Evolutionary conservation across 2,329 filamentous ascomycete species (phyloP).

Genomic region (Chaetomium olivaceum): DNA sequence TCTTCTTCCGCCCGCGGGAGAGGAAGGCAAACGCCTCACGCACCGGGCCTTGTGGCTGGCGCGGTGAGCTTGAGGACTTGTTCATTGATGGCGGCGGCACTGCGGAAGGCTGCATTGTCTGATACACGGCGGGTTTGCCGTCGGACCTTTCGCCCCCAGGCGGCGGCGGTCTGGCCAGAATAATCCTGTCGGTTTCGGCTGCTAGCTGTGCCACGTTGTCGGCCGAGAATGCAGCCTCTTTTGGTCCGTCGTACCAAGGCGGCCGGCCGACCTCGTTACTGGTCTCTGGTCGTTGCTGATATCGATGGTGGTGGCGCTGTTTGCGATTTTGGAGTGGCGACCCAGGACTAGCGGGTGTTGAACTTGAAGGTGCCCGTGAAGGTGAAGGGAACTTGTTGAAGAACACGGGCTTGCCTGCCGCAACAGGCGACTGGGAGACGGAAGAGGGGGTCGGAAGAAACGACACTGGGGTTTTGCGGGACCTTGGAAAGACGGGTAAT

Average conservation of each 20-base stretch:
- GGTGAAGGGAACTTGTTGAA: neutral
- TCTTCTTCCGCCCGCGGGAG: slow-evolving; percentile 45
- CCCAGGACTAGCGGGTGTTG: neutral
- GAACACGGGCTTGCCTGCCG: neutral
- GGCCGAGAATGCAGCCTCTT: slow-evolving; percentile 38
- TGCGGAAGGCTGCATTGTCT: slow-evolving; percentile 45
- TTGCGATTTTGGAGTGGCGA: neutral
- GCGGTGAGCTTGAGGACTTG: slow-evolving; percentile 16
- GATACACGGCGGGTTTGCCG: slow-evolving; percentile 36
- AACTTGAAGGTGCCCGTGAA: no score
- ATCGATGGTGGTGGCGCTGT: slow-evolving; percentile 1
- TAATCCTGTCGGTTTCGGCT: slow-evolving; percentile 50
- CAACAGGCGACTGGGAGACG: slow-evolving; percentile 1
- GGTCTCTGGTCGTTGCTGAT: slow-evolving; percentile 20
- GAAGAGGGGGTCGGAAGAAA: slow-evolving; percentile 11
- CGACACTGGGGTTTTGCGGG: slow-evolving; percentile 20
- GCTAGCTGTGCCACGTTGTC: slow-evolving; percentile 47
- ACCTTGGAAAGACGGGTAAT: slow-evolving; percentile 22
- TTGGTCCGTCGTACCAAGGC: slow-evolving; percentile 28
- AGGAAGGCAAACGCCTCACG: slow-evolving; percentile 53
- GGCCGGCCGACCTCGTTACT: slow-evolving; percentile 1
- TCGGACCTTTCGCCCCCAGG: slow-evolving; percentile 45
- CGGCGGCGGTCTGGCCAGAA: slow-evolving; percentile 50
- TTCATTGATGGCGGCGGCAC: slow-evolving; percentile 21
- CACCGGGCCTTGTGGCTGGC: slow-evolving; percentile 41